Base-by-base conservation (phyloP, 192 early-diverging fungal species). In the Phlyctochytrium planicorne region DNA sequence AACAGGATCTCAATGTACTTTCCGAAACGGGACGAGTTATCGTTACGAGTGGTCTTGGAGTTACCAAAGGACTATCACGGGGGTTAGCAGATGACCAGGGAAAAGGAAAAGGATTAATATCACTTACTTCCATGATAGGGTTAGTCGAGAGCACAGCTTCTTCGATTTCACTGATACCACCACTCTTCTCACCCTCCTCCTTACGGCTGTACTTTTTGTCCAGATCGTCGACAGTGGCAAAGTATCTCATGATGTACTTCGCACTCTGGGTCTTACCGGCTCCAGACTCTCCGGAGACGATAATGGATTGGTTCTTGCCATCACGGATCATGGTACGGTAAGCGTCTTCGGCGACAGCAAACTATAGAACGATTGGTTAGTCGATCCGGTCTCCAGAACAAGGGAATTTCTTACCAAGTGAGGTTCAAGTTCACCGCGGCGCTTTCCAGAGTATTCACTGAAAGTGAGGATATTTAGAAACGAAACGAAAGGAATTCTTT, bases 1-100 rank as follows among this genome's bases (percentile, higher is more conserved):
- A 98, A 98, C 70, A 93, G 80, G 70, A 98, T 96, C 70, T 97
- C 94, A 66, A 95, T 91, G 79, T 97, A 99, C 84, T 99, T 99
- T 64, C 97, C 97, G 74, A 99, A 99, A 25, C 97, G 90, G 53
- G 95, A 98, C 63, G 85, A 88, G 83, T 99, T 99, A 82, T 99
- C 97, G 84, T 99, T 99, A 74, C 97, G 82, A 3, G 97, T 98
- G 12, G 97, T 99, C 77, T 99, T 99, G 32, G 97, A 94, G 80
- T 99, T 99, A 70, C 97, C 97, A 74, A 99, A 99, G 53, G 97
- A 76, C 81, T 86, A 60, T 63, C 33, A 76, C 25, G 92, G 30
- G 23, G 20, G 34, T 31, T 20, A 68, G 35, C 17, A 2, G 56
- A n/a, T n/a, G 40, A 27, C 59, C 20, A 33, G 53, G 50, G n/a